Base-by-base conservation (phyloP, 768 basidiomycete species). In the Chalciporus sphaerocephalus region DNA sequence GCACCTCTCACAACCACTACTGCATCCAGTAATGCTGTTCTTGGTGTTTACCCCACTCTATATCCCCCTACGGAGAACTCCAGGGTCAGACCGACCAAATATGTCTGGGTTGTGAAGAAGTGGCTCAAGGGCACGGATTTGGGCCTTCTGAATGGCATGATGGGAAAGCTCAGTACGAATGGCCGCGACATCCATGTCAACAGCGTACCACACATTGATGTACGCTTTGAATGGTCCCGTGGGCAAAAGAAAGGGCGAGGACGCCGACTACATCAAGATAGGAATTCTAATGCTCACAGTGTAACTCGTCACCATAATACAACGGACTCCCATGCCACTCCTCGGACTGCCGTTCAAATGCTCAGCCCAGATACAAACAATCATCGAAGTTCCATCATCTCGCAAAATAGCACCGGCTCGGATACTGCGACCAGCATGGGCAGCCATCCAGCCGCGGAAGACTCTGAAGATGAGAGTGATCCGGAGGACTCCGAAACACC, bases 401-500 rank as follows among this genome's bases (percentile, higher is more conserved):
- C 74, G 15, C 67, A 65, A 16, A 64, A 66, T 9, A 76, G 71
- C 51, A 55, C 64, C 34, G 61, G 67, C 48, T 68, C 68, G 25
- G 63, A 58, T 45, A 54, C 61, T 42, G 56, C 60, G 22, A 60
- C 52, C 10, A 67, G 59, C 49, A 20, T 47, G 23, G 39, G 20
- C 13, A 59, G 57, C n/a, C 50, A 60, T 28, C 51, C 22, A n/a
- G 52, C 58, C 8, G 34, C 32, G 20, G 68, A 64, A 12, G 81
- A 83, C 38, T 75, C 78, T 2, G 90, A 75, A 0, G 83, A 87
- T 13, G 92, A 93, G 36, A 92, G 88, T 48, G 95, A 98, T 53
- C 89, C 93, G 0, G 94, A 98, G 61, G 95, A 97, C 59, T 91
- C 89, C 35, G 94, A 98, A 66, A 93, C 92, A 18, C 92, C 95